phyloP scores from a whole-genome alignment of 2,329 filamentous ascomycete genomes.

The Colletotrichum lini region DNA sequence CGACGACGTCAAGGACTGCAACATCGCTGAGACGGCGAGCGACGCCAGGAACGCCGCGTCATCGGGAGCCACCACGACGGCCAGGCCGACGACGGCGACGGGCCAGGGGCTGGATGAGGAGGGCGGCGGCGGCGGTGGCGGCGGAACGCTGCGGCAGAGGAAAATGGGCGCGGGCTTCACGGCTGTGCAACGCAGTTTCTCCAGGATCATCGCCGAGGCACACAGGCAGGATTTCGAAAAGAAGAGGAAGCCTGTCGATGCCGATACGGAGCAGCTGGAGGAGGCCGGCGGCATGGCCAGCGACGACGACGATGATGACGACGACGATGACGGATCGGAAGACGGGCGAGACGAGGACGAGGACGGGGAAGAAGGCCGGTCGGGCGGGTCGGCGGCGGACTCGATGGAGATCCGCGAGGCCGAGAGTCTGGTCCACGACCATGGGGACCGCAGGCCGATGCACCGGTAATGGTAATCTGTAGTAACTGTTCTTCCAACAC shows the following conservation, averaged over 20 bases:
- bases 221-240: slow-evolving; percentile 95
- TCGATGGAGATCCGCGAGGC: slow-evolving; percentile 50
- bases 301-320: slow-evolving; percentile 49
- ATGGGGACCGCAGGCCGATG: slow-evolving; percentile 37
- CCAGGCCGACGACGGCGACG: slow-evolving; percentile 28
- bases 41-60: slow-evolving; percentile 9
- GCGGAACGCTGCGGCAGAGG: slow-evolving; percentile 46
- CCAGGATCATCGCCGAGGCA: slow-evolving; percentile 82
- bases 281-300: slow-evolving; percentile 46
- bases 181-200: slow-evolving; percentile 56
- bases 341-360: slow-evolving; percentile 54
- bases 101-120: slow-evolving; percentile 45
- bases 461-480: background rate
- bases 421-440: slow-evolving; percentile 37
- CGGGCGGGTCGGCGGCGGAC: slow-evolving; percentile 36
- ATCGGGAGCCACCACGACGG: slow-evolving; percentile 18
- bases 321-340: slow-evolving; percentile 47
- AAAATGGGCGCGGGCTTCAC: slow-evolving; percentile 43
- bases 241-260: slow-evolving; percentile 63
- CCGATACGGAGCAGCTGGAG: slow-evolving; percentile 43
- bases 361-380: slow-evolving; percentile 51
- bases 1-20: slow-evolving; percentile 15
- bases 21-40: slow-evolving; percentile 27
- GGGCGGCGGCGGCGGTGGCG: too few species aligned
- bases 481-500: too few species aligned